Evolutionary conservation across 768 basidiomycete species (phyloP).

Genomic region (Paxillus involutus): DNA sequence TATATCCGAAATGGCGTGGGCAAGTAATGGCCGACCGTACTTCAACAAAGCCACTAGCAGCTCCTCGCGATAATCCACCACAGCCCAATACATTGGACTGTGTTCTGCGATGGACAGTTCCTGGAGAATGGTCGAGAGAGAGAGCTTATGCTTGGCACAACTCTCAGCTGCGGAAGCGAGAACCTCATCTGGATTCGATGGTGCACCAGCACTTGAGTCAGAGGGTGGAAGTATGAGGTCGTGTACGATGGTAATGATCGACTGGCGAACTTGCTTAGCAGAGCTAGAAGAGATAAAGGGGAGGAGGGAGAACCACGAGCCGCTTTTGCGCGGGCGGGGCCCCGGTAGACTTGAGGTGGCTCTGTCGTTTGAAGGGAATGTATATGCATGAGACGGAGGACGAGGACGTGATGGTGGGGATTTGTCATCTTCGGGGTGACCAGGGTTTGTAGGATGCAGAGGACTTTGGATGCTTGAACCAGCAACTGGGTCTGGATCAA

Average conservation of each 20-base stretch:
- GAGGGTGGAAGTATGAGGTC: constrained; percentile 42
- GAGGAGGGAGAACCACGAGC: constrained; percentile 29
- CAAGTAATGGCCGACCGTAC: constrained; percentile 43
- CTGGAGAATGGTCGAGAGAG: constrained; percentile 28
- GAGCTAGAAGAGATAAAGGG: constrained; percentile 28
- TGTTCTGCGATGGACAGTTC: constrained; percentile 23
- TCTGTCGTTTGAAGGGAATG: neutral
- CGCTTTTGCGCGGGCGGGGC: neutral
- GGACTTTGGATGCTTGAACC: too few relatives aligned
- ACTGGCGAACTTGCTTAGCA: constrained; percentile 48
- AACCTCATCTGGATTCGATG: constrained; percentile 36
- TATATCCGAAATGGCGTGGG: constrained; percentile 54
- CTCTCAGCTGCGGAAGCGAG: constrained; percentile 60
- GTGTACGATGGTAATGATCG: constrained; percentile 50
- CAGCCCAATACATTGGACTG: constrained; percentile 31
- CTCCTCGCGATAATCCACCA: constrained; percentile 34
- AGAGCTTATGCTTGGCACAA: too few relatives aligned
- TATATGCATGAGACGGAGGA: neutral
- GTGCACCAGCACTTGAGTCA: neutral
- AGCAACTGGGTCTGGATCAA: too few relatives aligned
- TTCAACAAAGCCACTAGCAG: constrained; percentile 53
- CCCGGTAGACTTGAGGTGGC: too few relatives aligned
- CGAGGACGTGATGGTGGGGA: neutral
- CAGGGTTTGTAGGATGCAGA: too few relatives aligned
- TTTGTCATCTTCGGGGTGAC: too few relatives aligned